Conservation (phyloP, 2,329 filamentous ascomycete genomes). For the Alternaria sp. region DNA sequence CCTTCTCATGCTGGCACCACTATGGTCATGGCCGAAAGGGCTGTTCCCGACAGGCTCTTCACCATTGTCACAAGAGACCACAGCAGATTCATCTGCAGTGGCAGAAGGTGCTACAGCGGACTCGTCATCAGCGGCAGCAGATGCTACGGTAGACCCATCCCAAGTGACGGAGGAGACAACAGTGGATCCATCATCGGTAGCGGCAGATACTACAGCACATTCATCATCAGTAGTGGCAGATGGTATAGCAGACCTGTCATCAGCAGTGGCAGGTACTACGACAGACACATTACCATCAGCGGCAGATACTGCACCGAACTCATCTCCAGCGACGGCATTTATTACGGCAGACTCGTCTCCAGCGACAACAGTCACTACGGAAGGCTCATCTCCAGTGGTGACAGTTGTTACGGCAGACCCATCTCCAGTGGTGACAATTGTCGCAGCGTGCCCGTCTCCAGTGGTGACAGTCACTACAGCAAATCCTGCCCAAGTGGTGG, state of each 20-base stretch:
- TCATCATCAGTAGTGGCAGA: background rate
- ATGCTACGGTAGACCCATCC: background rate
- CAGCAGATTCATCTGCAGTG: background rate
- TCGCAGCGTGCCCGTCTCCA: background rate
- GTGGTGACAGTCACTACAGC: background rate
- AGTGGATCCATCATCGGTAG: background rate
- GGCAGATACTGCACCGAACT: too few species aligned
- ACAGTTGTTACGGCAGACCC: background rate
- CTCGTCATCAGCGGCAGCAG: background rate
- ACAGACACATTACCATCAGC: too few species aligned
- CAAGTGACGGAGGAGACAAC: background rate
- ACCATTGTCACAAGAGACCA: background rate
- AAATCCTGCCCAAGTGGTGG: background rate
- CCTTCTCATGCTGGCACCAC: conserved; percentile 3
- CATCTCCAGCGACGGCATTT: background rate
- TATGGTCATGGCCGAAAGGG: background rate
- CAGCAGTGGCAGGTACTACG: background rate
- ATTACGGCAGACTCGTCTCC: background rate
- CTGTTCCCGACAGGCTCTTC: background rate
- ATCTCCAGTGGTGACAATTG: background rate
- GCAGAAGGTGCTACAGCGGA: background rate
- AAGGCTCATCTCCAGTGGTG: background rate
- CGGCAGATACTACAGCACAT: background rate
- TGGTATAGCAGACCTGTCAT: background rate
- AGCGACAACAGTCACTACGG: background rate